phyloP scores from a whole-genome alignment of 257 asterid genomes.

The Lycium barbarum region DNA sequence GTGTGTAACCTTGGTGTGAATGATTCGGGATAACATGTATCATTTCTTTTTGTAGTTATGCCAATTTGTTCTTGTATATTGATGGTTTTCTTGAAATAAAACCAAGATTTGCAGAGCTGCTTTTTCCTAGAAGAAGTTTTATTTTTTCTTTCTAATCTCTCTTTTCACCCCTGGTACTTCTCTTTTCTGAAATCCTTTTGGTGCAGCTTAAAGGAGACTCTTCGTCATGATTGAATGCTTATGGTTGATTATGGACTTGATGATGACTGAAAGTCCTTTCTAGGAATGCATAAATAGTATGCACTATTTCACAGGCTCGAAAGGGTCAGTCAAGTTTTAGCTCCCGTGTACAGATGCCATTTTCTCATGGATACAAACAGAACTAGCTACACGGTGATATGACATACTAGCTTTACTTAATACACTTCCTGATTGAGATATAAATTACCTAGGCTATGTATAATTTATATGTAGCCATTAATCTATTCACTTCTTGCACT shows the following conservation, averaged over 20 bases:
- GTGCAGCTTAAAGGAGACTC: not conserved
- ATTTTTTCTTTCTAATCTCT: not conserved
- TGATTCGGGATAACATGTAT: not conserved
- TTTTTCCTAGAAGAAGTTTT: too few relatives aligned
- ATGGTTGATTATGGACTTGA: not conserved
- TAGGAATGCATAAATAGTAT: too few relatives aligned
- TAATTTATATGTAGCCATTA: too few relatives aligned
- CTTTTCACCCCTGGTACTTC: not conserved
- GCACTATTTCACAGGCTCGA: not conserved
- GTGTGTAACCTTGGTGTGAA: not conserved
- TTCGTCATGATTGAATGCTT: not conserved
- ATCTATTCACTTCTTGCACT: too few relatives aligned
- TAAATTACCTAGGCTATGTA: too few relatives aligned
- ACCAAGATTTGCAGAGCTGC: too few relatives aligned
- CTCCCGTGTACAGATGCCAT: not conserved
- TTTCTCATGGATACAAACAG: not conserved
- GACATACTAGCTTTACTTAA: not conserved
- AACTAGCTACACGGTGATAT: not conserved
- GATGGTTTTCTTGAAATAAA: not conserved
- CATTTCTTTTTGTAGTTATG: not conserved
- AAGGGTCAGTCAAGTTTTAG: not conserved
- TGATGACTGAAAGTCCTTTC: not conserved
- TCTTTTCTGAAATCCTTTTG: not conserved
- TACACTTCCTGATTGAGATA: too few relatives aligned
- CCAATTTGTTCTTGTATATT: not conserved